Evolutionary conservation across 208 protist genomes (phyloP).

Genomic region (Acanthamoeba castellanii): DNA sequence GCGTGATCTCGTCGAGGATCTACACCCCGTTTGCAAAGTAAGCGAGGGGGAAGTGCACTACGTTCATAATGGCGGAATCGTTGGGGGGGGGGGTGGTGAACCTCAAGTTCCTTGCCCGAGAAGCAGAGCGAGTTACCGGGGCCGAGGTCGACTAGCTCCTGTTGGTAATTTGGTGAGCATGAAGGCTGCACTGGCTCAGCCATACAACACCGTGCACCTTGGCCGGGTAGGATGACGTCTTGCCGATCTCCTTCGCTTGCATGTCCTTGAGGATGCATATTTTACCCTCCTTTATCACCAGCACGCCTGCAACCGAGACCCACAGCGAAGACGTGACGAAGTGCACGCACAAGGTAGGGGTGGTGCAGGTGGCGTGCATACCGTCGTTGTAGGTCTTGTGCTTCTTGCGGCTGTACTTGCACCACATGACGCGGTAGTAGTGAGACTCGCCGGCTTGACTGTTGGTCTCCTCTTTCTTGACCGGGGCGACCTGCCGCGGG

Average conservation of each 20-base stretch:
- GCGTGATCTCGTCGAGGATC: slow-evolving; percentile 59
- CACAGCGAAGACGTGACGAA: background rate
- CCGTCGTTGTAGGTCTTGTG: slow-evolving; percentile 76
- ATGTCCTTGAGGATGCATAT: slow-evolving; percentile 72
- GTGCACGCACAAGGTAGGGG: background rate
- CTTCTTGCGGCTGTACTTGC: slow-evolving; percentile 67
- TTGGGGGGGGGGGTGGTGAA: background rate
- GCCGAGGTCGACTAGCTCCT: slow-evolving; percentile 52
- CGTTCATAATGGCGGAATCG: background rate
- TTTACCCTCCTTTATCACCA: slow-evolving; percentile 67
- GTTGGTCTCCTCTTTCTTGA: background rate
- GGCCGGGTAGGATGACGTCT: slow-evolving; percentile 48
- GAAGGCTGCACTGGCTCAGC: background rate
- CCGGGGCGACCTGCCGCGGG: background rate
- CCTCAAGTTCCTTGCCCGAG: slow-evolving; percentile 75
- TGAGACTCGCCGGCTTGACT: background rate
- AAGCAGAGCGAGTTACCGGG: slow-evolving; percentile 69
- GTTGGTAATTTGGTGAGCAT: background rate
- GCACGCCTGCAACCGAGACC: background rate
- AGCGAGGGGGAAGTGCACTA: background rate
- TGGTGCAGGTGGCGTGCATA: background rate
- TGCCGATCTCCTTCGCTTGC: slow-evolving; percentile 74
- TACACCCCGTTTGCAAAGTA: background rate
- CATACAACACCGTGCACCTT: background rate
- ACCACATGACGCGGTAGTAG: slow-evolving; percentile 76